Conservation (phyloP, 2,329 filamentous ascomycete species). For the Fusarium paranaense region DNA sequence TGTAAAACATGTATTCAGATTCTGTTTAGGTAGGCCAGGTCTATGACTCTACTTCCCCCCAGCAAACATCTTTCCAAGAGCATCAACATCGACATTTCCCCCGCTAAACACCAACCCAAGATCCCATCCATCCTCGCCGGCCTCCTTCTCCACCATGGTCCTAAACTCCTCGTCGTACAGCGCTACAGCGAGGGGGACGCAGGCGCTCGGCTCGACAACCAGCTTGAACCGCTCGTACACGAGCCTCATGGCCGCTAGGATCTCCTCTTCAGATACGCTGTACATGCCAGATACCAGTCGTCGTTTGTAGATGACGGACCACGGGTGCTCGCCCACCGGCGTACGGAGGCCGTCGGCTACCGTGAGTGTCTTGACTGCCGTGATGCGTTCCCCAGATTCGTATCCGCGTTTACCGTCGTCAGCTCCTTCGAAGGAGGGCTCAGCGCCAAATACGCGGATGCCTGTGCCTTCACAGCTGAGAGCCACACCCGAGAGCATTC, state of each 20-base stretch:
- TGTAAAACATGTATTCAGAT: not conserved
- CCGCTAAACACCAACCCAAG: slow-evolving; percentile 70
- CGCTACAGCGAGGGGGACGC: slow-evolving; percentile 84
- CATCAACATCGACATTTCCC: slow-evolving; percentile 69
- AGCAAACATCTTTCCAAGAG: slow-evolving; percentile 63
- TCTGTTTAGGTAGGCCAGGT: not conserved
- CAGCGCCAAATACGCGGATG: slow-evolving; percentile 85
- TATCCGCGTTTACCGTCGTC: slow-evolving; percentile 85
- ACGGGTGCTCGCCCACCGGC: slow-evolving; percentile 81
- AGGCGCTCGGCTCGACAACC: slow-evolving; percentile 88
- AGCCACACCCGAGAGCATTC: slow-evolving; percentile 86
- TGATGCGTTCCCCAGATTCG: slow-evolving; percentile 71
- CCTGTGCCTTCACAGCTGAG: slow-evolving; percentile 79
- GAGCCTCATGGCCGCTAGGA: slow-evolving; percentile 78
- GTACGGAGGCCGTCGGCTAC: slow-evolving; percentile 92
- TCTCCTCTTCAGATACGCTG: slow-evolving; percentile 84
- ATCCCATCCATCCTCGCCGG: slow-evolving; percentile 79
- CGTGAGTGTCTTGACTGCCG: slow-evolving; percentile 78
- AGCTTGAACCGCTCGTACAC: slow-evolving; percentile 91
- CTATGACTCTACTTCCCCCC: slow-evolving; percentile 18
- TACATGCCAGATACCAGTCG: slow-evolving; percentile 77
- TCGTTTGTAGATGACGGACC: slow-evolving; percentile 79
- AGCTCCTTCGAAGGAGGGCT: slow-evolving; percentile 84
- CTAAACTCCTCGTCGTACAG: slow-evolving; percentile 90
- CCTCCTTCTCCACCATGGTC: slow-evolving; percentile 74